Percentiles rank a stretch among this genome's conserved stretches.
These are phyloP conservation scores for Marsdenia floribunda DNA, from an alignment of 257 asterid genomes.

Conservation along the genomic window DNA sequence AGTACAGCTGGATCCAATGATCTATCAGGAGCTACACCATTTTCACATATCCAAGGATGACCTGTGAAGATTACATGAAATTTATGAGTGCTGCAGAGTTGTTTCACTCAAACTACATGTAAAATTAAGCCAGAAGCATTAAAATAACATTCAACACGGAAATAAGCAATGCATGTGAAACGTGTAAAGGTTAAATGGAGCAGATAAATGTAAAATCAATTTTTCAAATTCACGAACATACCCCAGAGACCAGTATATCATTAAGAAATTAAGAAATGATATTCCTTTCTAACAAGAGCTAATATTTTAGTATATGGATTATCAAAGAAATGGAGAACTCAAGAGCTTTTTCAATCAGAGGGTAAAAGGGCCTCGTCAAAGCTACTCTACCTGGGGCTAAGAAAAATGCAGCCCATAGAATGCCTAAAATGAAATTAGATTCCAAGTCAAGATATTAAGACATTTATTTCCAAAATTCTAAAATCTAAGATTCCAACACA, in stretches of 20 bases:
- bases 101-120: neutral
- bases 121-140: neutral
- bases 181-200: neutral
- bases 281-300: neutral
- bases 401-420: neutral
- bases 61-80: slow-evolving; percentile 30
- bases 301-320: neutral
- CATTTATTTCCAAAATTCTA: neutral
- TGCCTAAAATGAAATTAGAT: neutral
- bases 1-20: slow-evolving; percentile 73
- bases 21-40: slow-evolving; percentile 82
- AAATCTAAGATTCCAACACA: neutral
- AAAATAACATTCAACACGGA: neutral
- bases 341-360: neutral
- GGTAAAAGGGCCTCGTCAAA: neutral
- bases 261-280: neutral
- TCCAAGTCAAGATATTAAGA: neutral
- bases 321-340: neutral
- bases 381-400: neutral
- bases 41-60: slow-evolving; percentile 81
- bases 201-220: neutral
- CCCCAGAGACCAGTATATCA: neutral
- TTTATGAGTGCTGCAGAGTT: slow-evolving; percentile 12
- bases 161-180: neutral
- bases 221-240: neutral